Base-by-base conservation (phyloP, 768 basidiomycete species). In the Serpula lacrymans region DNA sequence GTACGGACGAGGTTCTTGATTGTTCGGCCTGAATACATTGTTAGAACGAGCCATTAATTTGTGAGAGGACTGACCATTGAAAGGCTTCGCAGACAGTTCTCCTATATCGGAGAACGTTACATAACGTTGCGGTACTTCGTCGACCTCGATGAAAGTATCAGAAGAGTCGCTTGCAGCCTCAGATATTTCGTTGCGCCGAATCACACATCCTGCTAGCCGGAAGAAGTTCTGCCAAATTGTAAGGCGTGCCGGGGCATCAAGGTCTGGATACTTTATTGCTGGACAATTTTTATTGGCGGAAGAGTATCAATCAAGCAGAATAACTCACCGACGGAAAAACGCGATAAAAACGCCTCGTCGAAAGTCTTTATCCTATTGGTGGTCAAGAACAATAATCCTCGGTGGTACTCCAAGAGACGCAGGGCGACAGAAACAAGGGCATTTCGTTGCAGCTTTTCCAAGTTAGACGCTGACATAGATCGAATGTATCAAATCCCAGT, bases 381-480 rank as follows among this genome's bases (percentile, higher is more conserved):
- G 27, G 77, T 78, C 23, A 78, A 61, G 64, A 76, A 77, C 31
- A 79, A 66, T 50, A 77, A 75, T 4, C 74, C 75, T 22, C 72
- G 69, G 58, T 78, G 75, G 54, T 76, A 77, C 45, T 77, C 75
- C 40, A 79, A 68, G 52, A 77, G 75, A 14, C 76, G 72, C 20
- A 77, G 74, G 72, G 80, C 84, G 10, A 83, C 81, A 3, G 81
- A 80, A 5, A 86, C 81, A 74, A 84, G 81, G 1, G 82, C 82
- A 48, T 84, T 86, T 9, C 82, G 70, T 50, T 79, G 70, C 10
- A 84, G 54, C 51, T 46, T 21, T 14, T 26, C 26, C 18, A 41
- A 6, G 8, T 9, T 29, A 16, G 22, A 42, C 12, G 9, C 18
- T 42, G 31, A 20, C 22, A 29, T 12, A 9, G 7, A 25, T 16